Percentiles rank a stretch among this genome's conserved stretches.
Conservation (phyloP, 371 early-diverging fungal species). For the Blakeslea trispora region DNA sequence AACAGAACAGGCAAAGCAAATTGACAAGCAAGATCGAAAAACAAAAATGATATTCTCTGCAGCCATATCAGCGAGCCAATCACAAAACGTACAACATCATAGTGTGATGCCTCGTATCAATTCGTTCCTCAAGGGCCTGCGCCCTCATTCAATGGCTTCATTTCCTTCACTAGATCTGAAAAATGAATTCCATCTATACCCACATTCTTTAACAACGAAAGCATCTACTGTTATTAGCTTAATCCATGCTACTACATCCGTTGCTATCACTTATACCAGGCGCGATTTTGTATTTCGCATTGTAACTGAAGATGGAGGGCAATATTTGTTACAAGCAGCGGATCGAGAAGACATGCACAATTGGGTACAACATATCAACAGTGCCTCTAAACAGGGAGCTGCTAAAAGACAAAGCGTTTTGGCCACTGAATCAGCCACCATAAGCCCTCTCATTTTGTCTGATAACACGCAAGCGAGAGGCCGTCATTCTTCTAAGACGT, state of each 20-base stretch:
- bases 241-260: constrained; percentile 74
- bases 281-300: constrained; percentile 81
- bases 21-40: constrained; percentile 58
- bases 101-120: constrained; percentile 43
- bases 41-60: background rate
- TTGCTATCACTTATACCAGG: constrained; percentile 70
- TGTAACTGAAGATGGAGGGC: constrained; percentile 84
- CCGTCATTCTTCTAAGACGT: constrained; percentile 6
- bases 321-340: constrained; percentile 76
- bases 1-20: constrained; percentile 65
- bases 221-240: constrained; percentile 80
- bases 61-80: background rate
- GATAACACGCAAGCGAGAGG: background rate
- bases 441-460: background rate
- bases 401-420: constrained; percentile 61
- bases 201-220: constrained; percentile 33
- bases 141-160: constrained; percentile 20
- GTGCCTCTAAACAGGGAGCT: constrained; percentile 76
- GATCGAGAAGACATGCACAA: constrained; percentile 73
- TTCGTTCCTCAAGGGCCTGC: constrained; percentile 36
- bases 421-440: constrained; percentile 32
- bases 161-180: constrained; percentile 9
- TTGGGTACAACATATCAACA: constrained; percentile 75
- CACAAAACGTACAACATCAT: constrained; percentile 8
- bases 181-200: background rate